These are phyloP conservation scores for Fusarium tjaetaba DNA, from an alignment of 2,329 filamentous ascomycete genomes.

Conservation along the genomic window DNA sequence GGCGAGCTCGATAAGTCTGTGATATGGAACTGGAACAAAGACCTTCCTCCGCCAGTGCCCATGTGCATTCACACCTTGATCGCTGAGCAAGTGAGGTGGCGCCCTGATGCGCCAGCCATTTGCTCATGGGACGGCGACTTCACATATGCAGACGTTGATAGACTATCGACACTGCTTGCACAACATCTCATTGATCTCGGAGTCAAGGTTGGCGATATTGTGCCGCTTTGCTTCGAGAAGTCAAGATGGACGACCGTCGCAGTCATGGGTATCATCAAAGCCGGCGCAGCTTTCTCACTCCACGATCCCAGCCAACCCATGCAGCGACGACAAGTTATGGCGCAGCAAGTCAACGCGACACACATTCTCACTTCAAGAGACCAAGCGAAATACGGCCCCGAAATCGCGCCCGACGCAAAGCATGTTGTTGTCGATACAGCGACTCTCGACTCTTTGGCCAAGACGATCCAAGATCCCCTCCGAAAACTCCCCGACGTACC, in stretches of 20 bases:
- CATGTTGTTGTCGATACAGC: conserved; percentile 30
- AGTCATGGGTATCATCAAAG: conserved; percentile 47
- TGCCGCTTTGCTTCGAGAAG: conserved; percentile 48
- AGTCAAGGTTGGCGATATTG: conserved; percentile 39
- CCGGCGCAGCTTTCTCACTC: conserved; percentile 48
- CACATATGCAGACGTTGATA: conserved; percentile 43
- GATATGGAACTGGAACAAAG: conserved; percentile 42
- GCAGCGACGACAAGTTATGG: conserved; percentile 38
- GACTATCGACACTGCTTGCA: conserved; percentile 38
- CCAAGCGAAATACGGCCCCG: conserved; percentile 24
- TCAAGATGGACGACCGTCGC: conserved; percentile 45
- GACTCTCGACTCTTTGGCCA: conserved; percentile 20
- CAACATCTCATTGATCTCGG: conserved; percentile 35
- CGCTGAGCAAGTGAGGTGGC: conserved; percentile 35
- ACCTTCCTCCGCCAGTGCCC: conserved; percentile 25
- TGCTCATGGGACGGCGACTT: conserved; percentile 47
- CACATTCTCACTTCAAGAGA: conserved; percentile 35
- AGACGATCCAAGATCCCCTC: conserved; percentile 21
- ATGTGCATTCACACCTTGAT: conserved; percentile 42
- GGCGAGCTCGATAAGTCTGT: conserved; percentile 36
- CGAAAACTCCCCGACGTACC: conserved; percentile 52
- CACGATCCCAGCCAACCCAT: conserved; percentile 45
- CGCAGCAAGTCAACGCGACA: conserved; percentile 28
- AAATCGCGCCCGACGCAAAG: conserved; percentile 33
- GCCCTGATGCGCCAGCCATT: conserved; percentile 42